Percentiles rank a stretch among this genome's conserved stretches.
Conservation (phyloP, 176 grass and related monocot species). For the Guadua angustifolia region DNA sequence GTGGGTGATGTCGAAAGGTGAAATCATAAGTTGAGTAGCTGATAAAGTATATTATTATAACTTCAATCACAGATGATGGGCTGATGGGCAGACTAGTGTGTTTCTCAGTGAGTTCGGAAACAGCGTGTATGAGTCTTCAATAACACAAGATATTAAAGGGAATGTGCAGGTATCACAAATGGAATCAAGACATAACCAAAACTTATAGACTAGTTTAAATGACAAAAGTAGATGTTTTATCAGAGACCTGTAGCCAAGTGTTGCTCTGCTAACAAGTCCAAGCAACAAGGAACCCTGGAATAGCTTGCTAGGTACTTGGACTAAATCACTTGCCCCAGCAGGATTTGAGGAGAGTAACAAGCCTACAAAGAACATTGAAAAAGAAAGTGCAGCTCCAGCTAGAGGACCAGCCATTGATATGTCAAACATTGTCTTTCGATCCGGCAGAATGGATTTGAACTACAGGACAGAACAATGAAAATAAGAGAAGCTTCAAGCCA, state of each 20-base stretch:
- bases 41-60: too few relatives aligned
- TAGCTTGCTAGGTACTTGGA: constrained; percentile 90
- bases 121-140: not conserved
- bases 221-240: not conserved
- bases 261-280: constrained; percentile 91
- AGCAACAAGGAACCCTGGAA: constrained; percentile 98
- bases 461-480: constrained; percentile 57
- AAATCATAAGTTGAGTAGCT: too few relatives aligned
- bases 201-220: constrained; percentile 20
- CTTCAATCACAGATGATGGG: too few relatives aligned
- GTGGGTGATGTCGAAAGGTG: too few relatives aligned
- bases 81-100: too few relatives aligned
- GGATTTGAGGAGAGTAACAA: constrained; percentile 86
- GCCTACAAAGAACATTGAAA: constrained; percentile 97
- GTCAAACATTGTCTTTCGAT: constrained; percentile 91
- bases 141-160: not conserved
- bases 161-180: constrained; percentile 20
- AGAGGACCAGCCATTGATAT: constrained; percentile 86
- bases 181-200: not conserved
- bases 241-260: constrained; percentile 85
- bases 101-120: constrained; percentile 28
- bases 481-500: constrained; percentile 37
- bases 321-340: constrained; percentile 76
- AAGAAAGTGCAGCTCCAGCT: constrained; percentile 90
- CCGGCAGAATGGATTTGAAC: constrained; percentile 98